These are phyloP conservation scores for Aspergillus tanneri DNA, from an alignment of 2,329 filamentous ascomycete species.

Conservation along the genomic window DNA sequence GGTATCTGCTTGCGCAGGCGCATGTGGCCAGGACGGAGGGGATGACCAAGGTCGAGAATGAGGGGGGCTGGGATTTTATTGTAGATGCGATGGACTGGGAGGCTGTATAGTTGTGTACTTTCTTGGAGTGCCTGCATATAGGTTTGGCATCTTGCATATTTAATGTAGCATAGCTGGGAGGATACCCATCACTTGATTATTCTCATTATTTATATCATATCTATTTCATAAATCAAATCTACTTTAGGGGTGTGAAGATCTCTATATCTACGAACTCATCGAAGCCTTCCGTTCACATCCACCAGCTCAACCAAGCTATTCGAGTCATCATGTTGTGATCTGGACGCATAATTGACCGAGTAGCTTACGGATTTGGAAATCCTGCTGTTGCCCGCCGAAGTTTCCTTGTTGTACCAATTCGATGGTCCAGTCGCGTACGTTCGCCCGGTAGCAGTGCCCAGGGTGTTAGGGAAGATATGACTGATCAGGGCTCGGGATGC, in stretches of 20 bases:
- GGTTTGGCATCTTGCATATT: not conserved
- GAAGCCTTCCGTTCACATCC: conserved; percentile 9
- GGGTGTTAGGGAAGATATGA: conserved; percentile 20
- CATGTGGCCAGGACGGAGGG: conserved; percentile 36
- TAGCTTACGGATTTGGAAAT: conserved; percentile 28
- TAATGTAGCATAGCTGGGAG: not conserved
- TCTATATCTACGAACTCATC: not conserved
- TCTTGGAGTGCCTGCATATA: not conserved
- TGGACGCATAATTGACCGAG: conserved; percentile 23
- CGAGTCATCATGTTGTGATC: conserved; percentile 4
- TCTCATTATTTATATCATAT: too few species aligned
- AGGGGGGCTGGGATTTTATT: conserved; percentile 57
- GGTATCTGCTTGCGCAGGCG: conserved; percentile 53
- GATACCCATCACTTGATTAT: not conserved
- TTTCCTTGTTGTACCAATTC: conserved; percentile 1
- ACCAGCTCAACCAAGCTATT: conserved; percentile 11
- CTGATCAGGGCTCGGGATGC: conserved; percentile 24
- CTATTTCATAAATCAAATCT: too few species aligned
- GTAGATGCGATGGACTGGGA: conserved; percentile 63
- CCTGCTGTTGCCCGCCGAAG: conserved; percentile 10
- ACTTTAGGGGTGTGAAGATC: too few species aligned
- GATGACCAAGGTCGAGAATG: conserved; percentile 44
- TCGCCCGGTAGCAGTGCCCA: conserved; percentile 12
- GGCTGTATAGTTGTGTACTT: conserved; percentile 21
- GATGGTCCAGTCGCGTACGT: conserved; percentile 12